Evolutionary conservation across 176 grass and related monocot species (phyloP).

Genomic region (Typha latifolia): DNA sequence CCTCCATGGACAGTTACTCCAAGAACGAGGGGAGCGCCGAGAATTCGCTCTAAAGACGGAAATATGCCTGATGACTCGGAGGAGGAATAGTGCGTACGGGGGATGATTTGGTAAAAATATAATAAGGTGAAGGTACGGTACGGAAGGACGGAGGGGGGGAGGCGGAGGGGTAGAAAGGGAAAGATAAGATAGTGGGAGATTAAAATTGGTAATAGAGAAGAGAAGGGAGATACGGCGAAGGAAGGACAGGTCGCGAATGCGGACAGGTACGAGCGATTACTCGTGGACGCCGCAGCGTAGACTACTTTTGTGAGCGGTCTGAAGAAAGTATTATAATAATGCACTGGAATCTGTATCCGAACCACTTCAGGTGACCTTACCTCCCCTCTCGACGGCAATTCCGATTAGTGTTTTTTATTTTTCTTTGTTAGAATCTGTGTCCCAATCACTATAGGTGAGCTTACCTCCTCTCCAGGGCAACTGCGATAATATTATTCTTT

Average conservation of each 20-base stretch:
- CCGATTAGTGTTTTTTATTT: no score
- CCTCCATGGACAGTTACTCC: background rate
- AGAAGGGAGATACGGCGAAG: slow-evolving; percentile 30
- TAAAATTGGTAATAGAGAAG: slow-evolving; percentile 28
- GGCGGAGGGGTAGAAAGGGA: background rate
- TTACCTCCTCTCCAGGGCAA: no score
- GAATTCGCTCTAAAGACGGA: background rate
- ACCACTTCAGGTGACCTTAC: no score
- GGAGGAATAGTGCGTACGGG: rapidly evolving
- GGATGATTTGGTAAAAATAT: background rate
- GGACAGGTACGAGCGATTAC: slow-evolving; percentile 45
- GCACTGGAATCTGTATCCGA: no score
- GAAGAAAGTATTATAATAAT: background rate
- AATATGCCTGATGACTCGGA: background rate
- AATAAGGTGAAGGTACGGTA: background rate
- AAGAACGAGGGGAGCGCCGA: background rate
- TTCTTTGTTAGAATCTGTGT: no score
- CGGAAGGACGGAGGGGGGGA: background rate
- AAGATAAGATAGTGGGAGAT: background rate
- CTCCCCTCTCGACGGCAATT: no score
- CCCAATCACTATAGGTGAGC: no score
- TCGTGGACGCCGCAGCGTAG: background rate
- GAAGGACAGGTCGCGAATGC: slow-evolving; percentile 41
- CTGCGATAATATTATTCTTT: no score
- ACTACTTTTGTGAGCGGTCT: background rate